Conservation (phyloP, 768 basidiomycete species). For the Russula dissimulans region DNA sequence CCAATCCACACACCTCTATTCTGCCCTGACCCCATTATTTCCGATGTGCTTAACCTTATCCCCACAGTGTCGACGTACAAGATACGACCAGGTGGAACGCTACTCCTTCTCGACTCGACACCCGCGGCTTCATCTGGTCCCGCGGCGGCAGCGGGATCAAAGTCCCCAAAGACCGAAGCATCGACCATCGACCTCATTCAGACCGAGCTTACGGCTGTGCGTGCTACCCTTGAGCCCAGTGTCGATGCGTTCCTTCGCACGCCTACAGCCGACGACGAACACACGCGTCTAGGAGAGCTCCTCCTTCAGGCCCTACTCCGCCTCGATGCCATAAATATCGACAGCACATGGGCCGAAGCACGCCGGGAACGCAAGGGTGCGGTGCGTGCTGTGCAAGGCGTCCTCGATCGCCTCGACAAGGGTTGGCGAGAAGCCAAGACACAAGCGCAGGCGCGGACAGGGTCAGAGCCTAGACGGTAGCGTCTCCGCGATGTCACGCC, state of each 20-base stretch:
- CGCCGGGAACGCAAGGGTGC: conserved; percentile 76
- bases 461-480: conserved; percentile 1
- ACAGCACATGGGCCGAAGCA: conserved; percentile 69
- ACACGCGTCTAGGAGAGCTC: conserved; percentile 63
- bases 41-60: conserved; percentile 15
- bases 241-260: conserved; percentile 42
- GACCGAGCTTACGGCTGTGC: conserved; percentile 43
- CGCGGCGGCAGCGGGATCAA: conserved; percentile 22
- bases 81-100: conserved; percentile 55
- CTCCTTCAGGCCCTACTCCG: conserved; percentile 82
- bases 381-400: conserved; percentile 74
- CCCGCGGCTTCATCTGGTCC: conserved; percentile 23
- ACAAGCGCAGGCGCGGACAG: not conserved
- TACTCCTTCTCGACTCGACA: conserved; percentile 48
- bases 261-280: conserved; percentile 28
- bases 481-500: not conserved
- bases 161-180: conserved; percentile 37
- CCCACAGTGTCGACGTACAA: conserved; percentile 62
- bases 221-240: conserved; percentile 43
- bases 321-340: conserved; percentile 71
- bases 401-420: conserved; percentile 72
- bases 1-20: not conserved
- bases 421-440: conserved; percentile 39
- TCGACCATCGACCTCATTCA: conserved; percentile 46
- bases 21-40: conserved; percentile 12